These are phyloP conservation scores for Eimeria praecox DNA, from an alignment of 169 alveolate species.

Conservation along the genomic window DNA sequence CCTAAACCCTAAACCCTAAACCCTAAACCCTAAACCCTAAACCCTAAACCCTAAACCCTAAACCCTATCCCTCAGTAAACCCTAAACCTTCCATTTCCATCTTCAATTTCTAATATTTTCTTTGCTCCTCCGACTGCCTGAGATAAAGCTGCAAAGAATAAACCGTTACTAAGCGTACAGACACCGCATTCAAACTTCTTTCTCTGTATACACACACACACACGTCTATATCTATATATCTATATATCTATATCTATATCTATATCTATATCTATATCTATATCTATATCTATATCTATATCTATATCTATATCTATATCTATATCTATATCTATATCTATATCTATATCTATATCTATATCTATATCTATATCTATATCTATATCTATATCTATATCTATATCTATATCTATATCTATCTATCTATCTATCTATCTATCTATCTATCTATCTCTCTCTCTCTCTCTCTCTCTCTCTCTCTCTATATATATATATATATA, in stretches of 20 bases:
- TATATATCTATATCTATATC: not conserved
- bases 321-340: not conserved
- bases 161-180: constrained; percentile 44
- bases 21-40: no score
- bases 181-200: constrained; percentile 57
- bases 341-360: not conserved
- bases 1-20: no score
- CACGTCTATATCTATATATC: not conserved
- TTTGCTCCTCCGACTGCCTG: constrained; percentile 69
- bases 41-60: no score
- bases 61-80: constrained; percentile 1
- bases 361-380: not conserved
- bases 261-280: not conserved
- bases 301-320: no score
- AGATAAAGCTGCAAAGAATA: constrained; percentile 39
- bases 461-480: no score
- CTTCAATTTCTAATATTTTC: constrained; percentile 37
- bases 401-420: not conserved
- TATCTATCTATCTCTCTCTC: not conserved
- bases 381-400: not conserved
- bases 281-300: not conserved
- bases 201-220: not conserved
- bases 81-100: constrained; percentile 68
- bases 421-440: not conserved
- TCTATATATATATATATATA: not conserved